phyloP scores from a whole-genome alignment of 1,284 basidiomycete genomes.

The Vanrija humicola region DNA sequence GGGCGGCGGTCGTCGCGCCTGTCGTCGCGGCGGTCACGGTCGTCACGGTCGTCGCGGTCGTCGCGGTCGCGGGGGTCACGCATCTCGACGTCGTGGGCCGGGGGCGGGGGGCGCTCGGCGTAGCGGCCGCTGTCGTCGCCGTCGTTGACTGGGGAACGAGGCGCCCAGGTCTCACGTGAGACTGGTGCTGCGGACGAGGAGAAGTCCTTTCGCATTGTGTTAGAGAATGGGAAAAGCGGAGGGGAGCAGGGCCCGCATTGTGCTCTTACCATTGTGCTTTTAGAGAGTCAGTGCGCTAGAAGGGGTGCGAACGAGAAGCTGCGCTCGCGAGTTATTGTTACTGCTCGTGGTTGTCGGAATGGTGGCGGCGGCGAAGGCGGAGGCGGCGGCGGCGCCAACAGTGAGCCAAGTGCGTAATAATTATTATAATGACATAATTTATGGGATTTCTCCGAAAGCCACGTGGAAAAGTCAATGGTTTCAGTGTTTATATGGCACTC shows the following conservation, averaged over 20 bases:
- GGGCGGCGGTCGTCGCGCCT: not conserved
- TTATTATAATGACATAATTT: too few relatives aligned
- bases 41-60: slow-evolving; percentile 4
- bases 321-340: too few relatives aligned
- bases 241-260: not conserved
- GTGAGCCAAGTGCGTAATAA: too few relatives aligned
- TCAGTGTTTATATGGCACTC: too few relatives aligned
- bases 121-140: slow-evolving; percentile 7
- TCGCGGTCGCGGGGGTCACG: not conserved
- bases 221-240: not conserved
- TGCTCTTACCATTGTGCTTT: not conserved
- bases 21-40: not conserved
- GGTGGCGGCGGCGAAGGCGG: too few relatives aligned
- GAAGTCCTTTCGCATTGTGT: slow-evolving; percentile 19
- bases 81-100: slow-evolving; percentile 12
- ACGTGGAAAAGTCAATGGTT: too few relatives aligned
- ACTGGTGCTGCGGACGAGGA: slow-evolving; percentile 32
- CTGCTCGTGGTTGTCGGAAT: too few relatives aligned
- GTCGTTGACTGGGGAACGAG: slow-evolving; percentile 20
- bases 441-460: too few relatives aligned
- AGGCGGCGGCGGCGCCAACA: too few relatives aligned
- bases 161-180: slow-evolving; percentile 40
- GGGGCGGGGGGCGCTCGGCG: slow-evolving; percentile 12
- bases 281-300: not conserved
- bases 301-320: not conserved